Evolutionary conservation across 768 basidiomycete species (phyloP), one percentile per base, ranked within the genome.

Genomic region (Rossbeevera mucosa): DNA sequence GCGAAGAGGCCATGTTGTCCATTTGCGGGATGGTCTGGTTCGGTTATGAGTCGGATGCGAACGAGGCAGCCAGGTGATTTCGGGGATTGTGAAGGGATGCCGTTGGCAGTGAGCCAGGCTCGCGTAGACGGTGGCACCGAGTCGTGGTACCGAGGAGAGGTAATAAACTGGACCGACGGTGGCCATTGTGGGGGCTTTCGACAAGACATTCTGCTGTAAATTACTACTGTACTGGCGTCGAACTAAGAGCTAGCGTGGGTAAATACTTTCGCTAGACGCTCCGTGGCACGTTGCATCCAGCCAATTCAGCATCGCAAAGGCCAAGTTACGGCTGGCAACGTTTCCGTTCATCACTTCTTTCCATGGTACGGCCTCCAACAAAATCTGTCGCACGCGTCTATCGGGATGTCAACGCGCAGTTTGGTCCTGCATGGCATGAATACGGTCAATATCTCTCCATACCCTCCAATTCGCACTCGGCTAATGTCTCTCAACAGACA

Each of bases 381-480:
- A 87, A 86, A 70, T 91, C 89, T 44, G 86, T 92, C 45, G 82
- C 90, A 62, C 85, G 90, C 63, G 85, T 94, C 38, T 96, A 96
- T 67, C 71, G 86, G 50, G 86, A 94, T 72, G 92, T 93, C 63
- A 95, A 95, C 68, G 79, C 82, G 61, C 85, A 85, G 66, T 76
- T 92, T 58, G 94, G 94, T 18, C 81, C 91, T 54, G 81, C 89
- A 58, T 96, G 94, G 94, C 86, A 92, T 69, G 94, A 96, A 81
- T 96, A 96, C 68, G 94, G 94, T 94, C 59, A 61, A 76, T 66
- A 56, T 26, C 18, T 38, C 51, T 38, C 4, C 59, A 11, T 33
- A 21, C 41, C 21, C 42, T n/a, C 28, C 33, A 7, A 26, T 7
- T 30, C 51, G 40, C 22, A 44, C 29, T 38, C 25, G 36, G 12